Evolutionary conservation across 2,329 filamentous ascomycete species (phyloP).

Genomic region (Coniella vitis): DNA sequence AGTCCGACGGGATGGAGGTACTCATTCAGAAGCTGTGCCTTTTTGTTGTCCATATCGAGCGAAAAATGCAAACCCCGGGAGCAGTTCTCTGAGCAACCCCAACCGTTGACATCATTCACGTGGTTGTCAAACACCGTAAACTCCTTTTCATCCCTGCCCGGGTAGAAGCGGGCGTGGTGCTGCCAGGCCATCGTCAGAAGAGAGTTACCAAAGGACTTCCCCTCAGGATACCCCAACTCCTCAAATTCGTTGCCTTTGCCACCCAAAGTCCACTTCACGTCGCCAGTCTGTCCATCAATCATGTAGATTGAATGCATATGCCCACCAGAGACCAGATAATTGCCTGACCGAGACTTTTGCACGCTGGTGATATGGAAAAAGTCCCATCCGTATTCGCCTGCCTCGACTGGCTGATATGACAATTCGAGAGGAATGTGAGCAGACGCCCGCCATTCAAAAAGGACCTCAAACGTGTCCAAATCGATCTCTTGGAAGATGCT

Average conservation of each 20-base stretch:
- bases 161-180: slow-evolving; percentile 35
- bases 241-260: slow-evolving; percentile 40
- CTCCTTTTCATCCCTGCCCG: slow-evolving; percentile 28
- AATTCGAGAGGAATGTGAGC: slow-evolving; percentile 22
- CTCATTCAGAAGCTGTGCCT: slow-evolving; percentile 31
- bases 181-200: slow-evolving; percentile 33
- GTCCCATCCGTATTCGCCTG: slow-evolving; percentile 34
- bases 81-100: slow-evolving; percentile 6
- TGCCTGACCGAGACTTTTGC: slow-evolving; percentile 40
- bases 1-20: slow-evolving; percentile 31
- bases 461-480: slow-evolving; percentile 37
- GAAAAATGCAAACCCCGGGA: slow-evolving; percentile 30
- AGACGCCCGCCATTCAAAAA: slow-evolving; percentile 41
- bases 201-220: slow-evolving; percentile 26
- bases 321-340: slow-evolving; percentile 47
- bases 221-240: slow-evolving; percentile 23
- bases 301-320: slow-evolving; percentile 39
- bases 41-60: slow-evolving; percentile 32
- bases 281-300: slow-evolving; percentile 39
- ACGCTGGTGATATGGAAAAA: slow-evolving; percentile 52
- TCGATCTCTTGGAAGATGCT: slow-evolving; percentile 38
- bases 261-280: slow-evolving; percentile 45
- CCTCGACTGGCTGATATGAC: slow-evolving; percentile 8
- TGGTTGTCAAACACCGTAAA: slow-evolving; percentile 45
- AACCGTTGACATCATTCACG: slow-evolving; percentile 14